phyloP scores from a whole-genome alignment of 2,329 filamentous ascomycete genomes.

The Lachnellula subtilissima region DNA sequence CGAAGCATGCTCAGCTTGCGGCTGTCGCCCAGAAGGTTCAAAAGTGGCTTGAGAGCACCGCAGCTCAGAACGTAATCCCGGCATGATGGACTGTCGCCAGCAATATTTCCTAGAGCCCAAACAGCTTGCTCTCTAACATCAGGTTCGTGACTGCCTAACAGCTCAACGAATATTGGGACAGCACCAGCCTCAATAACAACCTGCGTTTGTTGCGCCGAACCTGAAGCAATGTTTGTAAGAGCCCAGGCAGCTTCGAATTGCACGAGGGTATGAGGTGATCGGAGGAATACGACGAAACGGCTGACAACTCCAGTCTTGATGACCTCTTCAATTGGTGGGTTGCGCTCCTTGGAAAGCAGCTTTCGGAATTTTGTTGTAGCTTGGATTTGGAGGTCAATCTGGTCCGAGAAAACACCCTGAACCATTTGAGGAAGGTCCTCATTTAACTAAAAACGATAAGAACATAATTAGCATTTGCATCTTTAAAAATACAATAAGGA shows the following conservation, averaged over 20 bases:
- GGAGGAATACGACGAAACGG: constrained; percentile 97
- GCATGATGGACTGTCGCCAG: constrained; percentile 95
- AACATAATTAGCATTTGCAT: constrained; percentile 18
- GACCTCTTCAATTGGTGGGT: constrained; percentile 97
- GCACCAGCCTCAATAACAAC: constrained; percentile 98
- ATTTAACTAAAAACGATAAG: constrained; percentile 62
- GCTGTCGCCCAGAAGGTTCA: constrained; percentile 89
- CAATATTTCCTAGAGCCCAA: constrained; percentile 98
- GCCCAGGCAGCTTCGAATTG: constrained; percentile 99
- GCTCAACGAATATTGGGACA: constrained; percentile 96
- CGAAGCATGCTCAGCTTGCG: constrained; percentile 98
- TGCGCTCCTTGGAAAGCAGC: constrained; percentile 95
- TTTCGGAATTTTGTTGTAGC: constrained; percentile 98
- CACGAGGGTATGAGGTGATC: constrained; percentile 94
- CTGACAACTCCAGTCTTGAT: constrained; percentile 98
- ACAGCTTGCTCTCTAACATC: constrained; percentile 98
- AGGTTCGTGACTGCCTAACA: constrained; percentile 90
- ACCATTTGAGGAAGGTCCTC: constrained; percentile 99
- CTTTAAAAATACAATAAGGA: neutral
- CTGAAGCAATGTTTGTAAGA: constrained; percentile 97
- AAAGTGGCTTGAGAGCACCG: constrained; percentile 84
- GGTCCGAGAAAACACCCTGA: constrained; percentile 93
- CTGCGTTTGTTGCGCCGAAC: constrained; percentile 94
- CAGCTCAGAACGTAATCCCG: constrained; percentile 92
- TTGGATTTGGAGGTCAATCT: constrained; percentile 96